Evolutionary conservation across 805 yeast genomes (phyloP), one percentile per base, ranked within the genome.

Genomic region (Torulaspora franciscae): DNA sequence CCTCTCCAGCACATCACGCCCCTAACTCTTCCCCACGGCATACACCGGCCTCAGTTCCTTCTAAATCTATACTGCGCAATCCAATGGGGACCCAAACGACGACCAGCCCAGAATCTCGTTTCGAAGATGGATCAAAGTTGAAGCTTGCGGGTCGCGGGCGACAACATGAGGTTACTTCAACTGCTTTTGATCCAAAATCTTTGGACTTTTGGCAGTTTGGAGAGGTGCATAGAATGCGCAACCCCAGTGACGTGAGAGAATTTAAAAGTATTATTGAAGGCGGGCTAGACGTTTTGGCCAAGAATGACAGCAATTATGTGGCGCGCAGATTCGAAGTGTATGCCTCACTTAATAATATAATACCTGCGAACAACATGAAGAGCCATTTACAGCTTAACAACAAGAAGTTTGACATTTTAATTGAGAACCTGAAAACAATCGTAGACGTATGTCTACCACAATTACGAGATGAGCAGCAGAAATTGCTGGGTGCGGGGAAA

Each of bases 281-380:
- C 19, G 67, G 66, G 3, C 22, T 61, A 11, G 26, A 45, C 11
- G 44, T 58, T 8, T 40, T 62, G 24, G 37, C 48, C n/a, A 32
- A 35, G 2, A 32, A 33, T 6, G 39, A 36, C 2, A 42, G 43
- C 10, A 37, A 35, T 2, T 35, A 22, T 10, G 34, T 26, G 10
- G 27, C 50, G 3, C 49, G 54, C 22, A 47, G 55, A 11, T 63
- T 60, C 43, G 67, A 63, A 48, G 46, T 63, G 22, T 63, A 59
- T 46, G 66, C 66, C 2, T 62, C 67, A 2, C 56, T 63, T 35
- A 62, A 61, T 35, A 60, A 57, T 38, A 56, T 63, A 9, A 45
- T 62, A 24, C 61, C 62, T 9, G 23, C 45, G 2, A 30, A 37
- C 7, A 26, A 51, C 9, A 29, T 43, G 6, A 48, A 33, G 10